A percentile compares a stretch with the other conserved stretches of the same genome.
Conservation (phyloP, 148 eudicot genomes). For the Camellia japonica region DNA sequence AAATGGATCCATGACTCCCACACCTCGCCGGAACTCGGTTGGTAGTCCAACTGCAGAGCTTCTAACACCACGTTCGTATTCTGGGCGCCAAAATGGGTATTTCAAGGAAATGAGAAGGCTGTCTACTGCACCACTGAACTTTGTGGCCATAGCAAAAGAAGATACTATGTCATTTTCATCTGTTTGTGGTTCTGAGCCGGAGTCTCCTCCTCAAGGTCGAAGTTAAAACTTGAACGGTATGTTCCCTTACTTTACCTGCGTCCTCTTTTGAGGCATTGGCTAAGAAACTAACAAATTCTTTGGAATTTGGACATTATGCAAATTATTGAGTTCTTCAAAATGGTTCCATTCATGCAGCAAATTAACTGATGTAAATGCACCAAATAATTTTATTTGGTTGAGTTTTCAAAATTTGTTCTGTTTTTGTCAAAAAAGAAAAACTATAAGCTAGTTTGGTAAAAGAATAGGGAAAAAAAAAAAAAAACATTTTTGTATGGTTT, state of each 20-base stretch:
- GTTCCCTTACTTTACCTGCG: background rate
- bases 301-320: background rate
- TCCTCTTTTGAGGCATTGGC: background rate
- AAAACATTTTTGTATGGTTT: too few relatives aligned
- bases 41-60: slow-evolving; percentile 43
- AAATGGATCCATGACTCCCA: slow-evolving; percentile 57
- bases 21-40: slow-evolving; percentile 56
- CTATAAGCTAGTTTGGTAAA: too few relatives aligned
- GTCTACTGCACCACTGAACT: slow-evolving; percentile 59
- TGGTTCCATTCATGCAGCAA: background rate
- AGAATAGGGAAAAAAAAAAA: too few relatives aligned
- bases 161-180: slow-evolving; percentile 67
- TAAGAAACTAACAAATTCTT: background rate
- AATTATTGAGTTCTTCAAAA: background rate
- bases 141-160: slow-evolving; percentile 56
- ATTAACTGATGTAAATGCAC: background rate
- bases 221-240: slow-evolving; percentile 19
- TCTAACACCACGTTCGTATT: slow-evolving; percentile 56
- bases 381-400: background rate
- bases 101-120: slow-evolving; percentile 65
- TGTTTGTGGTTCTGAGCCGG: slow-evolving; percentile 60
- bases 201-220: slow-evolving; percentile 47
- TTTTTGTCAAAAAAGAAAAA: too few relatives aligned
- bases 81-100: slow-evolving; percentile 56
- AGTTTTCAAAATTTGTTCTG: too few relatives aligned